These are phyloP conservation scores for Linum usitatissimum DNA, from an alignment of 345 rosid species.

Conservation along the genomic window DNA sequence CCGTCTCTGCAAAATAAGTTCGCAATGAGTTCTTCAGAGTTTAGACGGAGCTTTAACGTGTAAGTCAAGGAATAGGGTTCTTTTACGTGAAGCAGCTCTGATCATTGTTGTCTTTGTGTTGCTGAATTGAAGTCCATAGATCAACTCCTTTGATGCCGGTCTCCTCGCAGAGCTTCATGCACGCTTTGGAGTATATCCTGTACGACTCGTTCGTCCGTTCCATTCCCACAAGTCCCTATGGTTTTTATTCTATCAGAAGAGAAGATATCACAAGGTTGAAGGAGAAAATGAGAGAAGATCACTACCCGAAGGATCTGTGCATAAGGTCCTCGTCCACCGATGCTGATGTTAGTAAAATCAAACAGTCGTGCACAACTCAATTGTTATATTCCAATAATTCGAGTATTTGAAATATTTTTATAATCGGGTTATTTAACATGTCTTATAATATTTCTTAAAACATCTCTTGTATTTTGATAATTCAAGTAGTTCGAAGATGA, in stretches of 20 bases:
- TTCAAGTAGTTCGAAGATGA: no score
- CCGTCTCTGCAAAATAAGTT: constrained; percentile 64
- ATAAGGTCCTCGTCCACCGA: constrained; percentile 14
- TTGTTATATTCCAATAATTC: no score
- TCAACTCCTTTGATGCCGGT: constrained; percentile 15
- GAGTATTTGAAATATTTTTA: no score
- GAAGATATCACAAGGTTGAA: neutral
- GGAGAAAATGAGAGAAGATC: neutral
- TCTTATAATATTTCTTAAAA: no score
- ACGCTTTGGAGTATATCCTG: constrained; percentile 17
- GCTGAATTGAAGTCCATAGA: constrained; percentile 18
- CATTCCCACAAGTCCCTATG: neutral
- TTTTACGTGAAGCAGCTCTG: constrained; percentile 14
- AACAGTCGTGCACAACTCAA: constrained; percentile 11
- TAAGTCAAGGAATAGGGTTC: neutral
- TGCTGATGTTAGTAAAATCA: constrained; percentile 18
- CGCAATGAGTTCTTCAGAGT: no score
- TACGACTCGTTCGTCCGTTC: constrained; percentile 17
- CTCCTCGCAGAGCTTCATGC: constrained; percentile 13
- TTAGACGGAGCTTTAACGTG: no score
- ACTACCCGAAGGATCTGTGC: neutral
- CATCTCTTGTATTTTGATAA: no score
- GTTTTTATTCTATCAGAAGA: neutral
- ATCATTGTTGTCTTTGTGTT: constrained; percentile 3
- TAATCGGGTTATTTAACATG: no score